phyloP scores from a whole-genome alignment of 2,329 filamentous ascomycete genomes.

The Trichoderma simmonsii region DNA sequence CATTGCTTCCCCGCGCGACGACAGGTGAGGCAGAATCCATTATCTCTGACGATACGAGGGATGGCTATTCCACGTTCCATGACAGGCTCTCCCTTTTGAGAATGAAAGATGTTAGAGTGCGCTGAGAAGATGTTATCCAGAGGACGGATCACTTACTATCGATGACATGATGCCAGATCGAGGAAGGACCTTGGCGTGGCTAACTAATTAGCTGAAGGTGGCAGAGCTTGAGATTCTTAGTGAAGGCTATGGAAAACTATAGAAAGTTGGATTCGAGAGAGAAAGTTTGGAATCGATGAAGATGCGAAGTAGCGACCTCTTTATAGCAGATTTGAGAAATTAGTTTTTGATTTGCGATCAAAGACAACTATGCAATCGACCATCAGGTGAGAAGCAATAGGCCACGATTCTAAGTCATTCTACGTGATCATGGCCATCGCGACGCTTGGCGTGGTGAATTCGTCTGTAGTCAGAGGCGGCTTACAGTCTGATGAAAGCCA shows the following conservation, averaged over 20 bases:
- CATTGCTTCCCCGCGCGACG: constrained; percentile 54
- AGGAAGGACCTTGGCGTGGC: background rate
- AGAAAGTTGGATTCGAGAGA: background rate
- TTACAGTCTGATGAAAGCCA: background rate
- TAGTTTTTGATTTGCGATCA: background rate
- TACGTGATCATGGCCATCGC: background rate
- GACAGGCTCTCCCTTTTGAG: background rate
- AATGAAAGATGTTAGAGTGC: background rate
- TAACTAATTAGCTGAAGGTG: background rate
- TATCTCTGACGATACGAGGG: constrained; percentile 31
- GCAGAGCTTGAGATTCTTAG: background rate
- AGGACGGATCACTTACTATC: background rate
- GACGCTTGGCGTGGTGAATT: background rate
- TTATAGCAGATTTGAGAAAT: background rate
- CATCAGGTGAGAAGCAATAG: background rate
- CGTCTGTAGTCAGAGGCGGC: background rate
- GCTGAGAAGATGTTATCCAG: background rate
- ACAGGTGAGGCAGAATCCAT: constrained; percentile 47
- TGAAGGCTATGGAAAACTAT: background rate
- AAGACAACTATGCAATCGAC: background rate
- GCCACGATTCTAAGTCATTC: background rate
- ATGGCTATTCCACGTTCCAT: constrained; percentile 25
- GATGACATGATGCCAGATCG: background rate
- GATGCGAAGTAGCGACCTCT: background rate
- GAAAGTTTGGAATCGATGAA: background rate